Evolutionary conservation across 2,329 filamentous ascomycete species (phyloP).

Genomic region (Orbilia oligospora): DNA sequence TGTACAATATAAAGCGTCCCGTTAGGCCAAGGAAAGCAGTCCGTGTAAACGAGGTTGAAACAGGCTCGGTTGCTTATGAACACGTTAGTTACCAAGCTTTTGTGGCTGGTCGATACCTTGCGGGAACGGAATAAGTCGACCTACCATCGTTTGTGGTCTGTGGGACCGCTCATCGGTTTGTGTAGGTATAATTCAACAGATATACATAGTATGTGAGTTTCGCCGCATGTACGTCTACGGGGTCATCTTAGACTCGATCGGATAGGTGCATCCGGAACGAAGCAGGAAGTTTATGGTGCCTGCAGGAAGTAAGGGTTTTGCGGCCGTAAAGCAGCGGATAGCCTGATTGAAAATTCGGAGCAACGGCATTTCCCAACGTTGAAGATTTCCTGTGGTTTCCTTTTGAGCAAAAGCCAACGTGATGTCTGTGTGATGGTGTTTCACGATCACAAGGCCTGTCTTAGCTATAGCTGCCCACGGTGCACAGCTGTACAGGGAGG

Average conservation of each 20-base stretch:
- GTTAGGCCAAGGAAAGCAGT: constrained; percentile 20
- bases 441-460: constrained; percentile 3
- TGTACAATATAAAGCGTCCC: constrained; percentile 10
- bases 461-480: too few species aligned
- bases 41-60: constrained; percentile 7
- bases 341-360: constrained; percentile 5
- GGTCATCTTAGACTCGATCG: constrained; percentile 42
- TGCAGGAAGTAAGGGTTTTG: constrained; percentile 30
- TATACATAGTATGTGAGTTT: not conserved
- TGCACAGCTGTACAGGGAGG: too few species aligned
- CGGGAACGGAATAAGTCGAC: constrained; percentile 21
- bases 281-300: constrained; percentile 30
- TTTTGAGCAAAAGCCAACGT: constrained; percentile 12
- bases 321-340: constrained; percentile 24
- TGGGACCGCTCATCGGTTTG: constrained; percentile 7
- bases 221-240: constrained; percentile 18
- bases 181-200: not conserved
- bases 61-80: constrained; percentile 5
- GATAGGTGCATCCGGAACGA: constrained; percentile 42
- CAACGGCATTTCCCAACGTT: not conserved
- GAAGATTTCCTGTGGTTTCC: not conserved
- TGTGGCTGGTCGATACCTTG: constrained; percentile 39
- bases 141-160: not conserved
- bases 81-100: constrained; percentile 38
- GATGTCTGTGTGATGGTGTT: constrained; percentile 18